phyloP scores from a whole-genome alignment of 768 basidiomycete genomes.

The Phallus indusiatus region DNA sequence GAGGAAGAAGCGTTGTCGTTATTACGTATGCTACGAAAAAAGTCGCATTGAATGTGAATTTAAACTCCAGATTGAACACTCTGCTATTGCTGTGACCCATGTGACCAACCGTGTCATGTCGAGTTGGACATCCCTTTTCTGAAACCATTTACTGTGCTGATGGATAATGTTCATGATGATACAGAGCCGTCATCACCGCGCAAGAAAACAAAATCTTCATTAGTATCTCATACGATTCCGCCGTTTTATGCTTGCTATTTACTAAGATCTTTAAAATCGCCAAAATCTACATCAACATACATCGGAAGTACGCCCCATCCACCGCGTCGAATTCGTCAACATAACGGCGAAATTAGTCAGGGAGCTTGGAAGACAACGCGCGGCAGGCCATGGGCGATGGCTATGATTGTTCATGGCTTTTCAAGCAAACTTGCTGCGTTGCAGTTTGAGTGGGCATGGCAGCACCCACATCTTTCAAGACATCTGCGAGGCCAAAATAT shows the following conservation, averaged over 20 bases:
- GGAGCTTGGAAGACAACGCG: conserved; percentile 60
- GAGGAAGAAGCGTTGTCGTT: conserved; percentile 62
- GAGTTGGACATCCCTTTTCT: too few species aligned
- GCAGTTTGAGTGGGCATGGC: conserved; percentile 85
- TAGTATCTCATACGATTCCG: conserved; percentile 39
- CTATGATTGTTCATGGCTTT: conserved; percentile 79
- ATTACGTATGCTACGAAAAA: conserved; percentile 36
- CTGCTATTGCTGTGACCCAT: too few species aligned
- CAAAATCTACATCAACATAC: conserved; percentile 51
- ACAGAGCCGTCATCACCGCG: neutral
- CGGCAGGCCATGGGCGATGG: conserved; percentile 72
- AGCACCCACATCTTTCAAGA: conserved; percentile 33
- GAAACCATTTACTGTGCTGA: neutral
- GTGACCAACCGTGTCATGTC: too few species aligned
- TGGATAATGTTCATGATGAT: neutral
- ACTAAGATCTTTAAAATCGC: conserved; percentile 53
- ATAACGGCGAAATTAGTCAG: conserved; percentile 67
- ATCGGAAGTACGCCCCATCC: conserved; percentile 67
- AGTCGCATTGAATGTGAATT: neutral
- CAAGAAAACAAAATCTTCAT: conserved; percentile 13
- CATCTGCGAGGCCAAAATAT: conserved; percentile 1
- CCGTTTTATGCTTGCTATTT: conserved; percentile 80
- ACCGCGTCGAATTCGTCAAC: conserved; percentile 60
- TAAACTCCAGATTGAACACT: too few species aligned
- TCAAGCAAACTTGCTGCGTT: conserved; percentile 67